Evolutionary conservation across 768 basidiomycete genomes (phyloP).

Genomic region (Tricholoma sp.): DNA sequence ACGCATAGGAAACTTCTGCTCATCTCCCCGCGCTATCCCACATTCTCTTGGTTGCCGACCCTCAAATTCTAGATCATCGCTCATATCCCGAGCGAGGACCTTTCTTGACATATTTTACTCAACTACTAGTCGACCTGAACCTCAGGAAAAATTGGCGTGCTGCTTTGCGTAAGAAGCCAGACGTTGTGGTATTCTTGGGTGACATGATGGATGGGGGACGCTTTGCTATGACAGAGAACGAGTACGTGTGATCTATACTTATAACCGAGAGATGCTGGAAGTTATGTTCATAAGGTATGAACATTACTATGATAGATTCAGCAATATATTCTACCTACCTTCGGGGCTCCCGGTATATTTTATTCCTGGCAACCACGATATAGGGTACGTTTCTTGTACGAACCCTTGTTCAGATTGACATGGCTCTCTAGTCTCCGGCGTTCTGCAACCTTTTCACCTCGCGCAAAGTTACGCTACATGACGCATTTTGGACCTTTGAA

Average conservation of each 20-base stretch:
- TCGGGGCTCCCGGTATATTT: constrained; percentile 53
- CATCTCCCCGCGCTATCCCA: constrained; percentile 27
- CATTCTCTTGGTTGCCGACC: constrained; percentile 82
- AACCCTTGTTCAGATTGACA: not conserved
- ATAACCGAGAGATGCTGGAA: not conserved
- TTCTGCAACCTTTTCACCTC: constrained; percentile 38
- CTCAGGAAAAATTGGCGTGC: constrained; percentile 82
- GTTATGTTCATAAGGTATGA: constrained; percentile 53
- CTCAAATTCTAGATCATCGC: constrained; percentile 73
- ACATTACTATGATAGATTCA: constrained; percentile 61
- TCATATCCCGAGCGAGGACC: constrained; percentile 63
- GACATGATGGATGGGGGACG: constrained; percentile 92
- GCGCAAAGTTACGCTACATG: constrained; percentile 53
- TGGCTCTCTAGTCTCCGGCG: constrained; percentile 41
- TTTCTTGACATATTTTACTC: constrained; percentile 53
- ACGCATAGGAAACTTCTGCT: not conserved
- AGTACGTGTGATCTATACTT: constrained; percentile 45
- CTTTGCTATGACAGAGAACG: constrained; percentile 50
- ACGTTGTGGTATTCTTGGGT: constrained; percentile 78
- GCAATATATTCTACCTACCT: constrained; percentile 56
- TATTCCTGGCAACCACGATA: constrained; percentile 90
- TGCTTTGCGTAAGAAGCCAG: constrained; percentile 52
- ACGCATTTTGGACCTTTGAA: constrained; percentile 75
- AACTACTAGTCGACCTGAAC: constrained; percentile 72
- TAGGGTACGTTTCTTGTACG: constrained; percentile 48